Conservation (phyloP, 176 grass and related monocot genomes). For the bread wheat (Triticum aestivum) region DNA sequence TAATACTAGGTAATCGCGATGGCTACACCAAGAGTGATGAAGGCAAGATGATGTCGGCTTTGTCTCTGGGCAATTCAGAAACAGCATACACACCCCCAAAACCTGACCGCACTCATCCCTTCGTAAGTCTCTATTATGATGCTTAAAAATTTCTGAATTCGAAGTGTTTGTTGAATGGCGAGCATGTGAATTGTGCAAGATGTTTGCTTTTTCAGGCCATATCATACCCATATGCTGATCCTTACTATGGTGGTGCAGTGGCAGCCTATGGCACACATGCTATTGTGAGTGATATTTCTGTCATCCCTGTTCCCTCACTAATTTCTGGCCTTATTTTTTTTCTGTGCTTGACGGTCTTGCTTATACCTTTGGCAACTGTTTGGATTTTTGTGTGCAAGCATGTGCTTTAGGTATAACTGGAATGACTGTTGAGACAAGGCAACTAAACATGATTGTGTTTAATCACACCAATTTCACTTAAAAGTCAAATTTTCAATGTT, state of each 20-base stretch:
- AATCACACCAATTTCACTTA: background rate
- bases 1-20: conserved; percentile 45
- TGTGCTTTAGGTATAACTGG: background rate
- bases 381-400: background rate
- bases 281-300: conserved; percentile 55
- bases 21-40: conserved; percentile 55
- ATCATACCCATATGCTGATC: conserved; percentile 77
- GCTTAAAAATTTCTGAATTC: background rate
- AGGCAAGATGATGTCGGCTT: conserved; percentile 68
- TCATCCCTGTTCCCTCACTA: conserved; percentile 25
- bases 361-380: background rate
- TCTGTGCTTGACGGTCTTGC: conserved; percentile 13
- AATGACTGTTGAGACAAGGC: background rate
- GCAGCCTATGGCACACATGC: conserved; percentile 56
- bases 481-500: background rate
- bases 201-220: conserved; percentile 62
- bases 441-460: background rate
- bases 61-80: conserved; percentile 63
- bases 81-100: conserved; percentile 48
- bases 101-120: conserved; percentile 57
- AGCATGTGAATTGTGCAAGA: conserved; percentile 21
- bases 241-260: conserved; percentile 57
- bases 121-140: conserved; percentile 46
- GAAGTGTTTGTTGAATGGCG: conserved; percentile 17
- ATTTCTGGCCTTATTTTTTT: background rate